Percentiles rank a stretch among this genome's conserved stretches.
Evolutionary conservation across 345 rosid species (phyloP).

Genomic region (Rubroshorea leprosula): DNA sequence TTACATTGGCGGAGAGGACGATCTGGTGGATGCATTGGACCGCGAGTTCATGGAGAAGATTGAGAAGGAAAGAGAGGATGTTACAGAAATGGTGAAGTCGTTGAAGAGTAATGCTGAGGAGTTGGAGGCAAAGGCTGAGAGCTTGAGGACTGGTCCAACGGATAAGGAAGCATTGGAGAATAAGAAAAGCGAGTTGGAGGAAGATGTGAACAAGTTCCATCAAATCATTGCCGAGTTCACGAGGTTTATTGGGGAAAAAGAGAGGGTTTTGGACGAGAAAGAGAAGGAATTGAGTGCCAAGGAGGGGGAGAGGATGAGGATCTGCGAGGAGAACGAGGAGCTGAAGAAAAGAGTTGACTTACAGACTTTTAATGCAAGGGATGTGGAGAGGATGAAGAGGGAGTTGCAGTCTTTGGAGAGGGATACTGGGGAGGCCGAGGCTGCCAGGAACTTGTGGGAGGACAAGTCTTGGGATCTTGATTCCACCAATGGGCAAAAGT

Average conservation of each 20-base stretch:
- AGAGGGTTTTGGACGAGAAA: constrained; percentile 57
- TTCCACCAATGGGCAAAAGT: constrained; percentile 32
- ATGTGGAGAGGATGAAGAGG: constrained; percentile 90
- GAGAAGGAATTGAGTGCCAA: constrained; percentile 45
- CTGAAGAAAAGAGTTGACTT: constrained; percentile 59
- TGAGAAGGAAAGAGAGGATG: constrained; percentile 42
- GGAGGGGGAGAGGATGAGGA: constrained; percentile 51
- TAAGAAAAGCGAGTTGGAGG: constrained; percentile 51
- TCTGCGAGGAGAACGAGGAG: constrained; percentile 63
- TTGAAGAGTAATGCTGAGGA: constrained; percentile 33
- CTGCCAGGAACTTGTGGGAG: constrained; percentile 62
- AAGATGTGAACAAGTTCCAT: constrained; percentile 62
- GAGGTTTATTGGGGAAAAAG: constrained; percentile 33
- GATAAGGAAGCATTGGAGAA: constrained; percentile 53
- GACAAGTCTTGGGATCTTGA: constrained; percentile 80
- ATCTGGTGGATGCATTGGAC: constrained; percentile 48
- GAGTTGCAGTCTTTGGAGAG: constrained; percentile 85
- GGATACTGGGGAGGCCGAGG: constrained; percentile 60
- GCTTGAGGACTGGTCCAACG: constrained; percentile 45
- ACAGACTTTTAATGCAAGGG: constrained; percentile 71
- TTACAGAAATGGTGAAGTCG: constrained; percentile 29
- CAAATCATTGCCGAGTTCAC: constrained; percentile 42
- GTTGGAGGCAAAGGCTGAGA: constrained; percentile 42
- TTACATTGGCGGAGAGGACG: constrained; percentile 61
- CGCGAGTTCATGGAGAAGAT: constrained; percentile 49